Percentiles rank a stretch among this genome's conserved stretches.
These are phyloP conservation scores for Crucihimalaya himalaica DNA, from an alignment of 345 rosid species.

Conservation along the genomic window DNA sequence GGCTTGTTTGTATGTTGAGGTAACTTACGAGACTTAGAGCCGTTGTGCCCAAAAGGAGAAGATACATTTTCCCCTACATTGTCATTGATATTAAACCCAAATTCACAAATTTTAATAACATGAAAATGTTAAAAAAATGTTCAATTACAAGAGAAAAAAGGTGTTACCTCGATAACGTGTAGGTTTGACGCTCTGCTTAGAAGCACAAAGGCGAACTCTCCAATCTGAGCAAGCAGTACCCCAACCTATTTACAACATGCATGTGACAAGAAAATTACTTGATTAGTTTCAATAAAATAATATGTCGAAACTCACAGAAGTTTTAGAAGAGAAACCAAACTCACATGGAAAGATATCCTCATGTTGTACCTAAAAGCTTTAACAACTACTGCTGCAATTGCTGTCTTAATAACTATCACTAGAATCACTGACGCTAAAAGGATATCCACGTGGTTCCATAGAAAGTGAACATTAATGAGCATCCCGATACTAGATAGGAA, in stretches of 20 bases:
- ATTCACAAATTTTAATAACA: not conserved
- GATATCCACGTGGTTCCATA: constrained; percentile 99
- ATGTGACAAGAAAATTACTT: not conserved
- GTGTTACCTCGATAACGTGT: constrained; percentile 78
- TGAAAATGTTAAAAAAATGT: not conserved
- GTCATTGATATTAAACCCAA: constrained; percentile 4
- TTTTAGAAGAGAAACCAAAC: constrained; percentile 37
- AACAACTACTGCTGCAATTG: constrained; percentile 63
- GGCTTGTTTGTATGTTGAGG: constrained; percentile 1
- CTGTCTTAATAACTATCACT: constrained; percentile 87
- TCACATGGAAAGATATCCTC: constrained; percentile 87
- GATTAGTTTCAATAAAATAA: not conserved
- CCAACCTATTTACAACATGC: constrained; percentile 64
- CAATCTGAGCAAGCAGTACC: constrained; percentile 93
- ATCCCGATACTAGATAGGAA: constrained; percentile 97
- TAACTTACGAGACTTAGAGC: constrained; percentile 86
- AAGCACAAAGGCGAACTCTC: constrained; percentile 98
- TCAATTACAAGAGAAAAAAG: constrained; percentile 8
- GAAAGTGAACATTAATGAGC: constrained; percentile 94
- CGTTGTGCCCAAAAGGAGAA: constrained; percentile 96
- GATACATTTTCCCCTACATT: constrained; percentile 96
- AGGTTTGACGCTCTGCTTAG: constrained; percentile 94
- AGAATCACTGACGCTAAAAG: constrained; percentile 92
- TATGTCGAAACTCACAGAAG: constrained; percentile 6
- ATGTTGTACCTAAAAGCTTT: constrained; percentile 83